Percentiles rank a stretch among this genome's conserved stretches.
These are phyloP conservation scores for Grosmannia clavigera DNA, from an alignment of 2,329 filamentous ascomycete species.

Conservation along the genomic window DNA sequence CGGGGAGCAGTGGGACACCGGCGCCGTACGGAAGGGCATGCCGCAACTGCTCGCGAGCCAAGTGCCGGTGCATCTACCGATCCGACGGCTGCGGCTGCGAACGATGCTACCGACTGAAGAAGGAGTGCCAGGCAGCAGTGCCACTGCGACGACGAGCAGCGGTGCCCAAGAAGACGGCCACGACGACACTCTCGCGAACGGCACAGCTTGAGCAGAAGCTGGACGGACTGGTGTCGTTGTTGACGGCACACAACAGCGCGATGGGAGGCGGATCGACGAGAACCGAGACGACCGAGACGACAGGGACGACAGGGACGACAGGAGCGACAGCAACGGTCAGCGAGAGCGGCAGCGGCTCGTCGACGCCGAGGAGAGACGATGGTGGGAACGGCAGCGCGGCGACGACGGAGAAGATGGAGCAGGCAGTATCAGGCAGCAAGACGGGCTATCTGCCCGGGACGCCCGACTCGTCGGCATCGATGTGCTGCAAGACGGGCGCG, in stretches of 20 bases:
- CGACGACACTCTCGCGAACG: slow-evolving; percentile 18
- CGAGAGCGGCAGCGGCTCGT: background rate
- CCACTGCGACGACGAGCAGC: slow-evolving; percentile 25
- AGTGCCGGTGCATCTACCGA: slow-evolving; percentile 34
- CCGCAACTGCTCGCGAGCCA: slow-evolving; percentile 32
- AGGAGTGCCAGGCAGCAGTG: slow-evolving; percentile 32
- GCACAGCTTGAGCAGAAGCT: slow-evolving; percentile 37
- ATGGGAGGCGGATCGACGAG: background rate
- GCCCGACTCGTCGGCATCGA: slow-evolving; percentile 1
- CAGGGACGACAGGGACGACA: background rate
- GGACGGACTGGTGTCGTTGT: slow-evolving; percentile 33
- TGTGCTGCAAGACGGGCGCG: background rate
- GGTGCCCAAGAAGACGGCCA: slow-evolving; percentile 21
- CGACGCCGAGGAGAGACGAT: background rate
- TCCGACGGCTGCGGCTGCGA: slow-evolving; percentile 21
- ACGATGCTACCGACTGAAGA: slow-evolving; percentile 31
- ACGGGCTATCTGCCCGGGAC: background rate
- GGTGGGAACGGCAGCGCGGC: background rate
- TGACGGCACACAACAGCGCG: slow-evolving; percentile 18
- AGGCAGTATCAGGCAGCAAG: too few species aligned
- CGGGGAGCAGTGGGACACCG: slow-evolving; percentile 4
- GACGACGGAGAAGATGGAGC: background rate
- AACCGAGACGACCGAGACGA: background rate
- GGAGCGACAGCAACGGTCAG: background rate
- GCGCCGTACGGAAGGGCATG: slow-evolving; percentile 30